These are phyloP conservation scores for Mycena haematopus DNA, from an alignment of 768 basidiomycete species.

Conservation along the genomic window DNA sequence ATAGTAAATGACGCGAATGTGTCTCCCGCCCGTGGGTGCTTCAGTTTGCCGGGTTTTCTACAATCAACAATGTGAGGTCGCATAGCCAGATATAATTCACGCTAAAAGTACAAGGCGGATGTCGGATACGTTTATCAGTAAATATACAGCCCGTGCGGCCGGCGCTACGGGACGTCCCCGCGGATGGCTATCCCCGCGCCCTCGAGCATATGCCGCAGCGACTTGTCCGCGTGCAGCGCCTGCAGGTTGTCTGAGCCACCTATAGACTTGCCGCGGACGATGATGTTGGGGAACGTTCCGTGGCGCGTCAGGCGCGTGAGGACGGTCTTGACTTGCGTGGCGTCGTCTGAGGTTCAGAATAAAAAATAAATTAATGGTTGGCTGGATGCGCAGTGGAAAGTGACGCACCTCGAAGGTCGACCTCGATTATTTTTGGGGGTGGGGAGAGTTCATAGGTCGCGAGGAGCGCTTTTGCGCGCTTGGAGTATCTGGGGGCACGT, in stretches of 20 bases:
- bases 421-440: constrained; percentile 72
- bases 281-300: constrained; percentile 77
- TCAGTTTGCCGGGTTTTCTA: no score
- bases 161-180: constrained; percentile 23
- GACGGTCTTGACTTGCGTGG: constrained; percentile 65
- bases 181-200: constrained; percentile 50
- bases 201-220: constrained; percentile 53
- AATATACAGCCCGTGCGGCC: constrained; percentile 21
- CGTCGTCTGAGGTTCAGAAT: constrained; percentile 54
- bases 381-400: not conserved
- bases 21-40: no score
- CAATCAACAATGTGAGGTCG: not conserved
- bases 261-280: constrained; percentile 66
- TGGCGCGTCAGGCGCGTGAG: constrained; percentile 70
- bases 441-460: constrained; percentile 65
- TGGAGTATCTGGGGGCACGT: constrained; percentile 55
- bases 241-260: constrained; percentile 71
- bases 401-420: constrained; percentile 69
- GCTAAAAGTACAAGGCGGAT: constrained; percentile 20
- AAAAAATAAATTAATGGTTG: constrained; percentile 7
- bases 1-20: no score
- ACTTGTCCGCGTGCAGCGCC: constrained; percentile 54
- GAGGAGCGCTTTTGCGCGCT: constrained; percentile 67
- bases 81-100: not conserved
- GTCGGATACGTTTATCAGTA: constrained; percentile 13